Conservation (phyloP, 78 protist genomes). For the Chrysochromulina parva region DNA sequence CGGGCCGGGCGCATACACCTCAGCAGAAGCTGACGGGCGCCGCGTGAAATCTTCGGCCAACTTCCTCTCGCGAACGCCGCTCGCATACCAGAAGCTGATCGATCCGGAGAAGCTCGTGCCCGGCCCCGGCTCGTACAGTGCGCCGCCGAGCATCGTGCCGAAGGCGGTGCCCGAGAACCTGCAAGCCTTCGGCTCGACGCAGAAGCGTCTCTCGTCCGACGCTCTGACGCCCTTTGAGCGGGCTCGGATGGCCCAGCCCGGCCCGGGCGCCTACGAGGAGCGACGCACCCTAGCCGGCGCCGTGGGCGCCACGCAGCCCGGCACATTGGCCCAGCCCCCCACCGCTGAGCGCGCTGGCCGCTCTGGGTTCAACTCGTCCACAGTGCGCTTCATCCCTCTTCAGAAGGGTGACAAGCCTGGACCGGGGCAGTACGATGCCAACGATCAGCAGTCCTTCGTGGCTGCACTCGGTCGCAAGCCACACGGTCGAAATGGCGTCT, state of each 20-base stretch:
- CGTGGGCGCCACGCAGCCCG: background rate
- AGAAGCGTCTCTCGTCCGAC: background rate
- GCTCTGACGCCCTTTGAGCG: background rate
- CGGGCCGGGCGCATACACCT: background rate
- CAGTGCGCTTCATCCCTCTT: background rate
- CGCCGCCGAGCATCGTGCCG: background rate
- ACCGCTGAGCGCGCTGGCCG: too few species aligned
- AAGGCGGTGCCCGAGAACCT: background rate
- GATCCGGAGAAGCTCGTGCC: background rate
- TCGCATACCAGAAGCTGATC: background rate
- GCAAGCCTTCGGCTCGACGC: background rate
- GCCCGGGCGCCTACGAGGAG: background rate
- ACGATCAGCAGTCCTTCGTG: background rate
- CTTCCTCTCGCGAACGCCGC: background rate
- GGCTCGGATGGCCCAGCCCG: background rate
- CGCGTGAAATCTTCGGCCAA: background rate
- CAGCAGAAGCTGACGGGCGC: background rate
- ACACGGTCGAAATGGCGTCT: conserved; percentile 12
- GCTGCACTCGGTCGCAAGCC: background rate
- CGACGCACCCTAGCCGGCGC: background rate
- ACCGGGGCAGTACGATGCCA: background rate
- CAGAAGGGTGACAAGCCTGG: background rate
- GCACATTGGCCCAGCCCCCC: too few species aligned
- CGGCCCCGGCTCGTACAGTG: background rate
- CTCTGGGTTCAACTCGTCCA: background rate